Evolutionary conservation across 163 green algal genomes (phyloP).

Genomic region (Prototheca wickerhamii): DNA sequence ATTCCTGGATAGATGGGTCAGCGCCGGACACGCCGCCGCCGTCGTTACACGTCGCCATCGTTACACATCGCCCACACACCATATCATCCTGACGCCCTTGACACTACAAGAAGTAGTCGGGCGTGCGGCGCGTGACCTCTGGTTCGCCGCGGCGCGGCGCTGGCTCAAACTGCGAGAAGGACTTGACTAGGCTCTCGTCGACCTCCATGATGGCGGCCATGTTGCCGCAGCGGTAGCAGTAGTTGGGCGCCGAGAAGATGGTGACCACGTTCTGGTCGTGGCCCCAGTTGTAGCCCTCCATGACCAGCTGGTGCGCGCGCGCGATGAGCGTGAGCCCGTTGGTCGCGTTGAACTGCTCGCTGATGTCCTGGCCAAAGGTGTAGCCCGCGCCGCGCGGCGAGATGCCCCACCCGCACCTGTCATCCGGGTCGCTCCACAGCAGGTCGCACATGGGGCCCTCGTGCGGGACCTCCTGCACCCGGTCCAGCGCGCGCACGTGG

Average conservation of each 20-base stretch:
- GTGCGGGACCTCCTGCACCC: conserved; percentile 96
- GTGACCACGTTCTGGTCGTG: conserved; percentile 96
- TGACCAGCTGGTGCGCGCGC: conserved; percentile 96
- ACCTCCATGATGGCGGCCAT: conserved; percentile 98
- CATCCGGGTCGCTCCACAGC: conserved; percentile 95
- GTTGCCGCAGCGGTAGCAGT: conserved; percentile 97
- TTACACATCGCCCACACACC: no score
- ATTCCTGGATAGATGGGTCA: no score
- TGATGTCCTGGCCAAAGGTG: conserved; percentile 95
- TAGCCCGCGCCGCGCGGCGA: conserved; percentile 92
- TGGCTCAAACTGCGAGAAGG: conserved; percentile 87
- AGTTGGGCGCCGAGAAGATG: conserved; percentile 94
- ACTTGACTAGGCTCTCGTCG: conserved; percentile 85
- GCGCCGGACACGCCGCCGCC: no score
- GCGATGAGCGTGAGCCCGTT: conserved; percentile 89
- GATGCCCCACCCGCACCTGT: conserved; percentile 95
- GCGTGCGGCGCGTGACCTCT: conserved; percentile 73
- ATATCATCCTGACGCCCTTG: no score
- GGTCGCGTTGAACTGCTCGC: conserved; percentile 78
- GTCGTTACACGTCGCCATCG: no score
- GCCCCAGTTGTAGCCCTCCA: conserved; percentile 99
- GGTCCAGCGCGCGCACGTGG: conserved; percentile 90
- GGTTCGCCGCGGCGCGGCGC: conserved; percentile 61
- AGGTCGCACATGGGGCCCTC: conserved; percentile 99
- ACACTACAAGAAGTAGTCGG: conserved; percentile 88